phyloP scores from a whole-genome alignment of 2,329 filamentous ascomycete species.

The Myriosclerotinia curreyana region DNA sequence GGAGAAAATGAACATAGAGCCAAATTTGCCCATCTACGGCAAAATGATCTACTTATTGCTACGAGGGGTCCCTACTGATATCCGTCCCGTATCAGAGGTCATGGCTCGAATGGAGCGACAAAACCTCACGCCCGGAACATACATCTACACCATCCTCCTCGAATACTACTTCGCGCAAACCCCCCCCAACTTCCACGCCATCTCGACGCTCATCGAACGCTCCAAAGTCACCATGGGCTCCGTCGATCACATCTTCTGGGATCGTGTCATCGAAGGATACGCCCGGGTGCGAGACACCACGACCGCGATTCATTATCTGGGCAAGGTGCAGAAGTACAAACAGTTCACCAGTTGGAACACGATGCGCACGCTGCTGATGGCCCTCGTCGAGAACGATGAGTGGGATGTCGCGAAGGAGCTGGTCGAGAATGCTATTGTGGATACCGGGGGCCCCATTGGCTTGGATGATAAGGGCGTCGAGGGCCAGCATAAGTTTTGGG shows the following conservation, averaged over 20 bases:
- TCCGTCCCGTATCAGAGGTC: constrained; percentile 55
- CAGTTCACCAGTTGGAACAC: constrained; percentile 32
- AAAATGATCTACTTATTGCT: constrained; percentile 66
- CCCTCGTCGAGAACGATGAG: constrained; percentile 36
- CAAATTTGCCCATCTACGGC: constrained; percentile 63
- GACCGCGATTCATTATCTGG: constrained; percentile 50
- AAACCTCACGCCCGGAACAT: constrained; percentile 53
- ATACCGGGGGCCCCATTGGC: constrained; percentile 30
- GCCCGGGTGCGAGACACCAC: constrained; percentile 51
- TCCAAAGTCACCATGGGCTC: constrained; percentile 40
- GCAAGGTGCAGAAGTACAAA: constrained; percentile 32
- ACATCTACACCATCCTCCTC: constrained; percentile 73
- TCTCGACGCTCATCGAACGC: constrained; percentile 57
- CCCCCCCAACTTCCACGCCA: constrained; percentile 57
- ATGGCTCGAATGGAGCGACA: constrained; percentile 58
- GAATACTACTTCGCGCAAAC: constrained; percentile 60
- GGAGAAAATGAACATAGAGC: constrained; percentile 52
- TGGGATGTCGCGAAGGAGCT: constrained; percentile 37
- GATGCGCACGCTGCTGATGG: constrained; percentile 33
- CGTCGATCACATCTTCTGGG: constrained; percentile 62
- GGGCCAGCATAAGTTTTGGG: constrained; percentile 38
- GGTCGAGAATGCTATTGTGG: constrained; percentile 33
- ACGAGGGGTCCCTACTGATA: constrained; percentile 40
- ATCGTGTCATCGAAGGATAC: constrained; percentile 67
- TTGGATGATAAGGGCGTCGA: constrained; percentile 30